Evolutionary conservation across 192 early-diverging fungal species (phyloP), one percentile per base, ranked within the genome.

Genomic region (Coemansia sp.): DNA sequence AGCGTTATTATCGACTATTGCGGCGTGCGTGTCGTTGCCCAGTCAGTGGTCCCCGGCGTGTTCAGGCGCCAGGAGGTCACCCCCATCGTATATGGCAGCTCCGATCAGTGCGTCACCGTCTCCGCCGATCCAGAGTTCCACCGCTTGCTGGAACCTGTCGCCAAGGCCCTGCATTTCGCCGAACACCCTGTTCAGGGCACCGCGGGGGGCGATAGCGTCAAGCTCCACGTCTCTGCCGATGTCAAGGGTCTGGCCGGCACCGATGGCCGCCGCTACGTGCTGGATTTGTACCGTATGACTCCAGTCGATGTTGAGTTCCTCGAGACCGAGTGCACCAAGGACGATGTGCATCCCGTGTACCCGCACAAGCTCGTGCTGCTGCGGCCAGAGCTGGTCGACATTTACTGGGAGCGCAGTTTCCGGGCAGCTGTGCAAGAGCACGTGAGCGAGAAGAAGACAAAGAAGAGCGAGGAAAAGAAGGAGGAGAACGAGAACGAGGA

Each of bases 1-100:
- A 96, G 94, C 51, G 91, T 92, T 27, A 89, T 97, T 29, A 89
- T 98, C 19, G 97, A 99, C 60, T 97, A 95, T 80, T 91, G 90
- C 65, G 97, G 97, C 27, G 74, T 87, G 25, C 91, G 97, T 39
- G 85, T 98, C 12, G 90, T 99, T 20, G 96, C 94, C 3, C 97
- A 99, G 86, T 91, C 89, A 24, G 91, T 99, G 43, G 92, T 97
- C 15, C 96, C 96, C 27, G 95, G 94, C 54, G 90, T 91, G 57
- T 88, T 92, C 77, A 82, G 91, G 49, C 85, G 86, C 43, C 89
- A 89, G 64, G 89, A 91, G 37, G 89, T 89, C 22, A 87, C 86
- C 2, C 86, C 91, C 9, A 88, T 98, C 67, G 86, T 93, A n/a
- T 98, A 98, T 68, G 97, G 96, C 9, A 91, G 89, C 41, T 88